Evolutionary conservation across 306 rosid species (phyloP).

Genomic region (Arachis stenosperma): DNA sequence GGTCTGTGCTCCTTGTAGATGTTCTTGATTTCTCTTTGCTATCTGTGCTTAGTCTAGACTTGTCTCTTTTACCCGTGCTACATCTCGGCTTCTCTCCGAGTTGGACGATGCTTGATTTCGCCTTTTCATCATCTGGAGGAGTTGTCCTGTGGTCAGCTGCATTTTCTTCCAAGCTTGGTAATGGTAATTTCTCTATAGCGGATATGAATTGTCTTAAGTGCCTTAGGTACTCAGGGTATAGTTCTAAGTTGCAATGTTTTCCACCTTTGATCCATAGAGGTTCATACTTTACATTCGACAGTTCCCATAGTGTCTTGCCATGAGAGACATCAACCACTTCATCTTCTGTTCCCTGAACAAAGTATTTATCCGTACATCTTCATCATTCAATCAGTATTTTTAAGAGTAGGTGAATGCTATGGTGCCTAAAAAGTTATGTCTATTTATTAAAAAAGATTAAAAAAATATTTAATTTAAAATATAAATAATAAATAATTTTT

Average conservation of each 20-base stretch:
- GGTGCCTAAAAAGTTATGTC: too few species aligned
- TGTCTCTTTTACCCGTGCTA: conserved; percentile 56
- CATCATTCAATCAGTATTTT: too few species aligned
- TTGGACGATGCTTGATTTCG: conserved; percentile 48
- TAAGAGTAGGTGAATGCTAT: too few species aligned
- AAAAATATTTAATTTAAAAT: too few species aligned
- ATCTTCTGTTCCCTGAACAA: conserved; percentile 73
- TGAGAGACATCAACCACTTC: conserved; percentile 73
- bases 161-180: not conserved
- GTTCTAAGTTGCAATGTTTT: conserved; percentile 66
- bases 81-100: conserved; percentile 47
- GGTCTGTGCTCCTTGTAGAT: conserved; percentile 57
- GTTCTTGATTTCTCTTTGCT: conserved; percentile 48
- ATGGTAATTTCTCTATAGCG: conserved; percentile 56
- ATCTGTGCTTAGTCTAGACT: conserved; percentile 55
- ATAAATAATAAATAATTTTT: too few species aligned
- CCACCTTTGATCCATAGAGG: conserved; percentile 76
- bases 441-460: too few species aligned
- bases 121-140: conserved; percentile 36
- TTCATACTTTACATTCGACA: conserved; percentile 66
- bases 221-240: conserved; percentile 63
- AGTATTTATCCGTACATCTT: not conserved
- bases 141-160: not conserved
- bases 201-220: conserved; percentile 68
- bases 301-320: conserved; percentile 76